phyloP scores from a whole-genome alignment of 306 rosid genomes.

The Prunus mira region DNA sequence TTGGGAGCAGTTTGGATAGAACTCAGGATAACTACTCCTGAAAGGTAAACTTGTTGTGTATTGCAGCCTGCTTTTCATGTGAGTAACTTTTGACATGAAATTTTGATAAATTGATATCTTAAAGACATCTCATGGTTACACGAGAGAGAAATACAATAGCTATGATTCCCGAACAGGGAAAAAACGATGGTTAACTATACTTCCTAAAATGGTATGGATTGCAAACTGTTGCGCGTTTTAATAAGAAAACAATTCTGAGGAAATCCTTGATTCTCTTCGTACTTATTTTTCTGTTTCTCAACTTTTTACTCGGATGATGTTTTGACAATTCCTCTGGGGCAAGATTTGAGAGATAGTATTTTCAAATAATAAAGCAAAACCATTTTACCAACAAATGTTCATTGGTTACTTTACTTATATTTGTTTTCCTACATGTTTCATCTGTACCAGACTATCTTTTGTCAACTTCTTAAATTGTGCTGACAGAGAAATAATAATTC shows the following conservation, averaged over 20 bases:
- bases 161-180: not conserved
- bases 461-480: not conserved
- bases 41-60: not conserved
- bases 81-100: constrained; percentile 5
- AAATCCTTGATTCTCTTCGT: not conserved
- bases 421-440: not conserved
- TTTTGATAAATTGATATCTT: not conserved
- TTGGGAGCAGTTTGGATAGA: not conserved
- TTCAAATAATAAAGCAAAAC: not conserved
- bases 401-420: not conserved
- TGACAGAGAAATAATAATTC: constrained; percentile 1
- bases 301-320: not conserved
- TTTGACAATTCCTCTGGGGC: not conserved
- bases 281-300: not conserved
- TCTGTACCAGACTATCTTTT: not conserved
- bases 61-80: constrained; percentile 6
- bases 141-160: not conserved
- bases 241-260: not conserved
- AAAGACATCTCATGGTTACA: not conserved
- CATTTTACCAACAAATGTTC: not conserved
- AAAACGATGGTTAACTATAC: not conserved
- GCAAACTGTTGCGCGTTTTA: not conserved
- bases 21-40: constrained; percentile 9
- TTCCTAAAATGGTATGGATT: not conserved
- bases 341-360: not conserved